Percentiles rank a stretch among this genome's conserved stretches.
These are phyloP conservation scores for Mucor circinelloides DNA, from an alignment of 371 early-diverging fungal genomes.

Conservation along the genomic window DNA sequence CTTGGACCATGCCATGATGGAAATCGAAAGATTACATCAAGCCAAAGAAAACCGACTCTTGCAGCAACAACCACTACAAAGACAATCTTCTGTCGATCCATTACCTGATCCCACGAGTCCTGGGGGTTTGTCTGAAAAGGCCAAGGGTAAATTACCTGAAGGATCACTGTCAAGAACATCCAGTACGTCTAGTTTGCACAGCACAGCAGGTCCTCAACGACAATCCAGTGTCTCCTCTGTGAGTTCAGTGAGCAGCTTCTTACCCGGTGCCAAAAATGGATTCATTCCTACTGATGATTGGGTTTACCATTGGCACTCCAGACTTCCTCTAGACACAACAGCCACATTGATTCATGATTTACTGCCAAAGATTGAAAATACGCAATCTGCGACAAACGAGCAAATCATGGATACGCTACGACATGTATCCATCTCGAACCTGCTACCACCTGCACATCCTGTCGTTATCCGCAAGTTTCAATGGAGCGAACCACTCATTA, in stretches of 20 bases:
- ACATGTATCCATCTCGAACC: background rate
- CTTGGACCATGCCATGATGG: slow-evolving; percentile 62
- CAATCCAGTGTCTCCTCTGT: slow-evolving; percentile 28
- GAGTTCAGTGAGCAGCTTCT: slow-evolving; percentile 18
- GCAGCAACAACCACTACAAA: background rate
- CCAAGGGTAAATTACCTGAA: slow-evolving; percentile 45
- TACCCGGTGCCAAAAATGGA: slow-evolving; percentile 48
- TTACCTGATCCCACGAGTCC: background rate
- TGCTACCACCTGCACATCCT: slow-evolving; percentile 24
- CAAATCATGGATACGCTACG: slow-evolving; percentile 9
- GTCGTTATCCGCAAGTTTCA: slow-evolving; percentile 54
- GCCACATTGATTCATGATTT: slow-evolving; percentile 19
- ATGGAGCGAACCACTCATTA: slow-evolving; percentile 61
- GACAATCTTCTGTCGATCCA: background rate
- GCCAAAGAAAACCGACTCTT: slow-evolving; percentile 36
- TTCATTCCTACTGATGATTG: slow-evolving; percentile 52
- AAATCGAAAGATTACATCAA: slow-evolving; percentile 56
- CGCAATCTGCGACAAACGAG: slow-evolving; percentile 1
- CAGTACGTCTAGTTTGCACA: slow-evolving; percentile 17
- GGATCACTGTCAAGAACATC: slow-evolving; percentile 11
- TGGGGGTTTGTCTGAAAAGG: slow-evolving; percentile 40
- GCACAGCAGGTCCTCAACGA: slow-evolving; percentile 9
- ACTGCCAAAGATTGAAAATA: slow-evolving; percentile 22
- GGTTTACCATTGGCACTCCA: slow-evolving; percentile 41
- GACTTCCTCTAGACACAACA: slow-evolving; percentile 29